Evolutionary conservation across 176 grass and related monocot species (phyloP).

Genomic region (Rhipidocladum racemiflorum): DNA sequence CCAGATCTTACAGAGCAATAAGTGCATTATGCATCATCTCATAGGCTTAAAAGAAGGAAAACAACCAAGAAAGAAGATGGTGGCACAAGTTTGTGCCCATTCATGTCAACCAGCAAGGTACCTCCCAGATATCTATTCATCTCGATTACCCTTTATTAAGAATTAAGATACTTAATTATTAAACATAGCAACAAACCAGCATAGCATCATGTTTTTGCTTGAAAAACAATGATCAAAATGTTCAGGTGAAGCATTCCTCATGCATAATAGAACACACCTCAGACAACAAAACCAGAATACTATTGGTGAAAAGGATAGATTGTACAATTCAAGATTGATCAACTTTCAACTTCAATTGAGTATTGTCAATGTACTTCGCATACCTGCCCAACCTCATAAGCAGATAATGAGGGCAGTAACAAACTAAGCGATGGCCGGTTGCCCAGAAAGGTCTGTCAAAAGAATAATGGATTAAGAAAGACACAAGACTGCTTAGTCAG

Average conservation of each 20-base stretch:
- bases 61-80: neutral
- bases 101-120: neutral
- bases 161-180: neutral
- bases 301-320: neutral
- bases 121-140: neutral
- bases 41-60: neutral
- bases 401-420: constrained; percentile 68
- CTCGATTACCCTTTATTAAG: neutral
- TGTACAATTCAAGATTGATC: neutral
- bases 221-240: neutral
- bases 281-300: neutral
- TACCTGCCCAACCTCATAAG: constrained; percentile 92
- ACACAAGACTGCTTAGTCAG: constrained; percentile 1
- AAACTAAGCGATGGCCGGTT: constrained; percentile 87
- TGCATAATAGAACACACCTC: neutral
- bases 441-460: constrained; percentile 73
- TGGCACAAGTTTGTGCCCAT: neutral
- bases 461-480: neutral
- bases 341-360: constrained; percentile 5
- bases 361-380: constrained; percentile 2
- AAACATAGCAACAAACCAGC: neutral
- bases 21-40: neutral
- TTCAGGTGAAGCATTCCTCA: neutral
- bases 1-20: neutral
- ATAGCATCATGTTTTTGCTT: neutral